Evolutionary conservation across 2,329 filamentous ascomycete species (phyloP).

Genomic region (Cladosporium sp.): DNA sequence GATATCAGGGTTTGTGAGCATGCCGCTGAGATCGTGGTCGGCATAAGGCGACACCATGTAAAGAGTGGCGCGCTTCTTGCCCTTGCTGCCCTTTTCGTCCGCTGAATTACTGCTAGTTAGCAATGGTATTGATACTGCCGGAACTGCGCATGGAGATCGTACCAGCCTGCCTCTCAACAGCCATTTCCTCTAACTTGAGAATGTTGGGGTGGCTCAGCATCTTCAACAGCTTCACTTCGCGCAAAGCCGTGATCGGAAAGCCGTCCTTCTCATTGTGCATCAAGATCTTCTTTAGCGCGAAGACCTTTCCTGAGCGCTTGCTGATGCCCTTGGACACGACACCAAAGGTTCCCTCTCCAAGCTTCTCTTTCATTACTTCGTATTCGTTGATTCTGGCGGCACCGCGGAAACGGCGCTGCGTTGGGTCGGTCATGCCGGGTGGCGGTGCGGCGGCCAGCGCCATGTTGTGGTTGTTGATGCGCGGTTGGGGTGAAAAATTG

Average conservation of each 20-base stretch:
- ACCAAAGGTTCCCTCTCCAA: conserved; percentile 95
- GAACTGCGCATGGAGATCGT: conserved; percentile 45
- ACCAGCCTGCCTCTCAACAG: conserved; percentile 81
- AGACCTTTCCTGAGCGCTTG: conserved; percentile 69
- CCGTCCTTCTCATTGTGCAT: conserved; percentile 99
- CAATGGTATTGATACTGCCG: background rate
- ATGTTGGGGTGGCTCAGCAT: conserved; percentile 90
- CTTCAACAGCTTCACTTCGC: conserved; percentile 97
- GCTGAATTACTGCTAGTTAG: conserved; percentile 17
- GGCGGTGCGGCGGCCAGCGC: conserved; percentile 43
- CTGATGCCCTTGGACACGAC: conserved; percentile 90
- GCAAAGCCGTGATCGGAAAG: conserved; percentile 96
- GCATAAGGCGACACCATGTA: conserved; percentile 99
- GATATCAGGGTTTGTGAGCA: conserved; percentile 92
- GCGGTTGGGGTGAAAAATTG: background rate
- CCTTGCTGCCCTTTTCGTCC: conserved; percentile 40
- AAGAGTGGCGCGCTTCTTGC: conserved; percentile 71
- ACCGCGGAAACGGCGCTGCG: conserved; percentile 68
- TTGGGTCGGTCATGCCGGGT: conserved; percentile 45
- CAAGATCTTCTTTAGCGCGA: conserved; percentile 96
- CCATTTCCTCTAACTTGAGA: conserved; percentile 89
- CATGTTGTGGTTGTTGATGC: conserved; percentile 44
- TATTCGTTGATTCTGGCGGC: conserved; percentile 83
- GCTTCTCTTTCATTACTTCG: conserved; percentile 70
- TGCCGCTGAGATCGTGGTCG: conserved; percentile 96